Evolutionary conservation across 306 rosid genomes (phyloP), one percentile per base, ranked within the genome.

Genomic region (Pyrus betulifolia): DNA sequence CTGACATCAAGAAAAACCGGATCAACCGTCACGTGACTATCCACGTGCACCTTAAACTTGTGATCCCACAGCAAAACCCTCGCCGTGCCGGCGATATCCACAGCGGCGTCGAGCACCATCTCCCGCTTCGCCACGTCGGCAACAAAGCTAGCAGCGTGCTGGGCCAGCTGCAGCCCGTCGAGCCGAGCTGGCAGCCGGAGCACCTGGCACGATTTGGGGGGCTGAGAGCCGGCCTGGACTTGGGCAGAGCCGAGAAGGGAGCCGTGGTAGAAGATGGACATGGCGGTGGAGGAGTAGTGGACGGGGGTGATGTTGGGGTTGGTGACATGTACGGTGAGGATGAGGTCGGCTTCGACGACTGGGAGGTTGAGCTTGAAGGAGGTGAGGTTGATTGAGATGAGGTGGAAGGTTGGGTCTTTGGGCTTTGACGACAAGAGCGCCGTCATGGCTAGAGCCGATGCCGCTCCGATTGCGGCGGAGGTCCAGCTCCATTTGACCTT

Each of bases 231-330:
- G 63, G 97, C 94, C 13, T 83, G 68, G 4, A 94, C 90, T 9
- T 78, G 69, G 45, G 98, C 97, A 0, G 98, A 87, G 28, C 98
- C 98, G 27, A 94, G 93, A 30, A 91, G 91, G 1, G 91, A 85
- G 8, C 91, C 98, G 2, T 83, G 67, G 88, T 94, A 94, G 87
- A 72, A 91, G 69, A 94, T 94, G 63, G 98, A 91, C 97, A 94
- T 86, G 79, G 88, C 67, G 69, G 98, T 79, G 83, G 94, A 85
- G 81, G 94, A 85, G 89, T 90, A 94, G 30, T 86, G 83, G 76
- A 94, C 70, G 17, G 97, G 91, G 0, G 75, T 72, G 23, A 87
- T 75, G 93, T 94, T 94, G 38, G 98, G 98, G 85, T 94, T 94
- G 69, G 91, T 87, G 75, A 89, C 93, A 84, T 95, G 95, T 61